phyloP scores from a whole-genome alignment of 805 yeast species.

The Zygotorulaspora florentina region DNA sequence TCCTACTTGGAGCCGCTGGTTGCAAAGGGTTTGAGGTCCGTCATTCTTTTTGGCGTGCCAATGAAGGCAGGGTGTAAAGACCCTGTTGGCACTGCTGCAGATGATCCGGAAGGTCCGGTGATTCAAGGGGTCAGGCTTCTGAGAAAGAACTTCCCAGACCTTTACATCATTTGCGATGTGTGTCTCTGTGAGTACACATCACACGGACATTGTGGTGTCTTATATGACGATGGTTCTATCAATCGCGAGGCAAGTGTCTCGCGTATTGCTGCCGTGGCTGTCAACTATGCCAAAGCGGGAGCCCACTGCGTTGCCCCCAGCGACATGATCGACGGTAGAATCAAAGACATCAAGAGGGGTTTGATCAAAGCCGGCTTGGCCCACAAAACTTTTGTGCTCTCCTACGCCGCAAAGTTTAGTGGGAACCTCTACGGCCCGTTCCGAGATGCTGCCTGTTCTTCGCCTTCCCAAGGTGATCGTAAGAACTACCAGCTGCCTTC shows the following conservation, averaged over 20 bases:
- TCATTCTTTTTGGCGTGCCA: constrained; percentile 90
- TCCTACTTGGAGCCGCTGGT: constrained; percentile 69
- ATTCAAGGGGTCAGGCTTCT: constrained; percentile 70
- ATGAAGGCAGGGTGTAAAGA: constrained; percentile 73
- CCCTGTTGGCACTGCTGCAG: constrained; percentile 80
- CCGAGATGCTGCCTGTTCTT: constrained; percentile 94
- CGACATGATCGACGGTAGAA: constrained; percentile 96
- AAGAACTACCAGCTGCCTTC: constrained; percentile 90
- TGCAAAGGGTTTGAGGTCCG: constrained; percentile 77
- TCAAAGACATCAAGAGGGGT: constrained; percentile 81
- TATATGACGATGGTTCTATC: constrained; percentile 81
- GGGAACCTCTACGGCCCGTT: constrained; percentile 95
- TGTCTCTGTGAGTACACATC: constrained; percentile 94
- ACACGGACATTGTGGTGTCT: constrained; percentile 97
- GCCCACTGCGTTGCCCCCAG: constrained; percentile 95
- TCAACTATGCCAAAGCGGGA: constrained; percentile 92
- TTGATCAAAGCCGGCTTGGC: constrained; percentile 77
- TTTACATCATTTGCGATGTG: constrained; percentile 89
- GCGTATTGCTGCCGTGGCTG: constrained; percentile 91
- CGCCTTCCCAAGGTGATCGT: constrained; percentile 88
- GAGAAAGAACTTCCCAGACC: constrained; percentile 63
- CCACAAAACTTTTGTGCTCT: constrained; percentile 83
- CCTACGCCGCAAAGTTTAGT: constrained; percentile 90
- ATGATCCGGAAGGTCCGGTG: constrained; percentile 95
- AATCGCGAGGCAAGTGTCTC: constrained; percentile 69